phyloP scores from a whole-genome alignment of 805 yeast species.

The Tetrapisispora iriomotensis region DNA sequence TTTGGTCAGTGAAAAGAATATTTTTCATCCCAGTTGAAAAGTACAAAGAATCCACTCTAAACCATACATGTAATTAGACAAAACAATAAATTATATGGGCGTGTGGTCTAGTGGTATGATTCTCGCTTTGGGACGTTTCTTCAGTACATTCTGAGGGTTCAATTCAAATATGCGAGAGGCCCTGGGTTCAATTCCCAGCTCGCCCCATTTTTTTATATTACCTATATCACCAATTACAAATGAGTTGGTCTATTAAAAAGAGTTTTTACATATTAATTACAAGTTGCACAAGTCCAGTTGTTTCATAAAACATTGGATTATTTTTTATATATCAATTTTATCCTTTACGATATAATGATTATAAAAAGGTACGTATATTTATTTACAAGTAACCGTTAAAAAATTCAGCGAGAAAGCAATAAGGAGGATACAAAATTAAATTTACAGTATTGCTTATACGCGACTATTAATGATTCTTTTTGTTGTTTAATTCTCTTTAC shows the following conservation, averaged over 20 bases:
- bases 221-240: neutral
- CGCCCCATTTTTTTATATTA: conserved; percentile 23
- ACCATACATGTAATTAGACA: no score
- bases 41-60: no score
- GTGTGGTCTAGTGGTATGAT: conserved; percentile 47
- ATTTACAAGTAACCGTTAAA: neutral
- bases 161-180: conserved; percentile 42
- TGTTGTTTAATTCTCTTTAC: conserved; percentile 6
- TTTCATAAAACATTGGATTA: no score
- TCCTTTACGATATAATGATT: no score
- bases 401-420: no score
- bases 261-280: neutral
- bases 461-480: neutral
- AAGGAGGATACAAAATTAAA: no score
- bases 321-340: no score
- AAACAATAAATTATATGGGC: conserved; percentile 13
- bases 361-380: neutral
- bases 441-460: neutral
- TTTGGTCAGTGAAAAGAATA: no score
- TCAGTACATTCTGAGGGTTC: neutral
- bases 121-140: conserved; percentile 38
- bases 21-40: no score
- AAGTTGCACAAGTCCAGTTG: no score
- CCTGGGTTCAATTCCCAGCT: conserved; percentile 55
- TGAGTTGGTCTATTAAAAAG: neutral